A percentile compares a stretch with the other conserved stretches of the same genome.
Evolutionary conservation across 805 yeast genomes (phyloP).

Genomic region (Sporopachydermia quercuum): DNA sequence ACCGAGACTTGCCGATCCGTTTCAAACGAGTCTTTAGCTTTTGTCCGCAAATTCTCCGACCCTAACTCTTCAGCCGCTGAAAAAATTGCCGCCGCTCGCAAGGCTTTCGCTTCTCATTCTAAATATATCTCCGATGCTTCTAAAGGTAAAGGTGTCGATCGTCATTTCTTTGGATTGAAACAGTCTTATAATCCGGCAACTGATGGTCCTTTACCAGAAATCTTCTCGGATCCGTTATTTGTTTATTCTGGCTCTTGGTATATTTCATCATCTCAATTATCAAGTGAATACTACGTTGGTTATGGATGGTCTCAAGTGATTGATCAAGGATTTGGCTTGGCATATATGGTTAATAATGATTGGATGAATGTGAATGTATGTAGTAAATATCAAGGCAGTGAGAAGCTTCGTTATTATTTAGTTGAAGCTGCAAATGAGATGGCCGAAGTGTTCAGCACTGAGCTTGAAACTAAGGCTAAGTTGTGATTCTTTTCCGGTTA

Average conservation of each 20-base stretch:
- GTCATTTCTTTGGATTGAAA: conserved; percentile 65
- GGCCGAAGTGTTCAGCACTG: conserved; percentile 34
- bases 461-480: conserved; percentile 5
- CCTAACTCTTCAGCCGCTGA: conserved; percentile 27
- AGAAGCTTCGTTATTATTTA: conserved; percentile 45
- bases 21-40: conserved; percentile 38
- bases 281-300: conserved; percentile 52
- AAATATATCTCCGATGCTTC: conserved; percentile 46
- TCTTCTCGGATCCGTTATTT: conserved; percentile 50
- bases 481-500: neutral
- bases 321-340: conserved; percentile 70
- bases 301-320: conserved; percentile 77
- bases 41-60: conserved; percentile 52
- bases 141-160: conserved; percentile 61
- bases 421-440: conserved; percentile 54
- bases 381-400: conserved; percentile 38
- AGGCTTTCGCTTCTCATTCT: conserved; percentile 49
- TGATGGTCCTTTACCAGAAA: conserved; percentile 27
- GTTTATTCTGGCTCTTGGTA: conserved; percentile 57
- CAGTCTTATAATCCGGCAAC: conserved; percentile 39
- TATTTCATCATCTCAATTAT: conserved; percentile 60
- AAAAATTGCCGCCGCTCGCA: conserved; percentile 42
- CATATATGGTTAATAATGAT: conserved; percentile 61
- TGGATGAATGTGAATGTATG: conserved; percentile 63
- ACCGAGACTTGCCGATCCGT: conserved; percentile 71